These are phyloP conservation scores for Citrullus mucosospermus DNA, from an alignment of 306 rosid species.

Conservation along the genomic window DNA sequence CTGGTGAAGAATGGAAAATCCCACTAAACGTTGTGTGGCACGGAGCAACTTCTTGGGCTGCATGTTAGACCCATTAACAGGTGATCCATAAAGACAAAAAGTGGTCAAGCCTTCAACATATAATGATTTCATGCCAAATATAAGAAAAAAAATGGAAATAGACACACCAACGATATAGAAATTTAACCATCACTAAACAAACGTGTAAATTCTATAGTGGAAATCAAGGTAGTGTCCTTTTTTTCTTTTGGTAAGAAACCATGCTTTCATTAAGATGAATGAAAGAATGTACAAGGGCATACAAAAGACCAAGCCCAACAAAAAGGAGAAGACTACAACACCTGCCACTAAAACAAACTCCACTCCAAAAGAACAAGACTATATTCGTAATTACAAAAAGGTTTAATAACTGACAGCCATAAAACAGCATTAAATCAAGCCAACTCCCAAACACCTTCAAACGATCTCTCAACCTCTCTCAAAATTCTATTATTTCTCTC, in stretches of 20 bases:
- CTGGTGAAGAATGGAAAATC: constrained; percentile 55
- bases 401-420: neutral
- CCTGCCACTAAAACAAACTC: neutral
- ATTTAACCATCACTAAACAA: neutral
- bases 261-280: neutral
- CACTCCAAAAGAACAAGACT: neutral
- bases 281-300: neutral
- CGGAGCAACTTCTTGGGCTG: constrained; percentile 38
- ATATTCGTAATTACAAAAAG: too few relatives aligned
- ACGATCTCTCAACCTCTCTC: neutral
- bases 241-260: neutral
- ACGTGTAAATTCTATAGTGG: neutral
- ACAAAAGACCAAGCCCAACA: neutral
- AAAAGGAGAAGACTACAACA: neutral
- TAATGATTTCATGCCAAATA: neutral
- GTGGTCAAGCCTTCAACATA: neutral
- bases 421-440: neutral
- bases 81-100: neutral
- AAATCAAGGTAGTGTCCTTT: neutral
- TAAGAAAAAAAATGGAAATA: neutral
- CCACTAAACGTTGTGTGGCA: constrained; percentile 53
- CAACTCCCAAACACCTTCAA: neutral
- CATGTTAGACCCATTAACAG: neutral
- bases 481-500: neutral
- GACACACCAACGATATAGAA: neutral